Base-by-base conservation (phyloP, 2,329 filamentous ascomycete species). In the Aspergillus terreus region DNA sequence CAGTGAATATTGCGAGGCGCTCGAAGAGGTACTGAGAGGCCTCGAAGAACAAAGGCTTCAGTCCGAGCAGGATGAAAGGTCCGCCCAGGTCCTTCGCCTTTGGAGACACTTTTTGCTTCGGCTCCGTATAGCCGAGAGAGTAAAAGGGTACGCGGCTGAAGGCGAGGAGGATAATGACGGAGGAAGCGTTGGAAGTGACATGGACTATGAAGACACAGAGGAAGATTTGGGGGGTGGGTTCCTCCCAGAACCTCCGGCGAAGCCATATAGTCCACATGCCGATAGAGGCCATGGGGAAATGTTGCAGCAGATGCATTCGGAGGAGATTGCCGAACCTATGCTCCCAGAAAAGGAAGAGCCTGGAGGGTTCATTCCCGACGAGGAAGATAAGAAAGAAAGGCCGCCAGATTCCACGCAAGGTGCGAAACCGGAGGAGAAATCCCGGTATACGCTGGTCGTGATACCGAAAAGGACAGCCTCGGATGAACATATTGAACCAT, bases 91-190 rank as follows among this genome's bases (percentile, higher is more conserved):
- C 19, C 66, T 86, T 47, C 72, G 72, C 10, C 56, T 82, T 41
- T 87, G 84, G 78, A 80, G 80, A 56, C 80, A 82, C 38, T 80
- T 84, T 38, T 70, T 84, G 49, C 69, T 81, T 19, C 86, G 82
- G 5, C 66, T 92, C 54, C 78, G 81, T 42, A 89, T 96, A 40
- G 78, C 84, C 27, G 83, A 92, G 66, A 79, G 87, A 53, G 84
- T 95, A 33, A 87, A 85, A 68, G 81, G 72, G 25, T 82, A 82
- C 62, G 70, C 65, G 6, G 56, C 63, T 46, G 66, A 71, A 47
- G 63, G 65, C 21, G 67, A 72, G 25, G 65, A 68, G 21, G 64
- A 64, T 17, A 64, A 66, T 40, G 70, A 72, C 40, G 56, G 71
- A 44, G 72, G 69, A 21, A 66, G 68, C 6, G 66, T 69, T 27